These are phyloP conservation scores for Clohesyomyces aquaticus DNA, from an alignment of 495 filamentous ascomycete genomes.

Conservation along the genomic window DNA sequence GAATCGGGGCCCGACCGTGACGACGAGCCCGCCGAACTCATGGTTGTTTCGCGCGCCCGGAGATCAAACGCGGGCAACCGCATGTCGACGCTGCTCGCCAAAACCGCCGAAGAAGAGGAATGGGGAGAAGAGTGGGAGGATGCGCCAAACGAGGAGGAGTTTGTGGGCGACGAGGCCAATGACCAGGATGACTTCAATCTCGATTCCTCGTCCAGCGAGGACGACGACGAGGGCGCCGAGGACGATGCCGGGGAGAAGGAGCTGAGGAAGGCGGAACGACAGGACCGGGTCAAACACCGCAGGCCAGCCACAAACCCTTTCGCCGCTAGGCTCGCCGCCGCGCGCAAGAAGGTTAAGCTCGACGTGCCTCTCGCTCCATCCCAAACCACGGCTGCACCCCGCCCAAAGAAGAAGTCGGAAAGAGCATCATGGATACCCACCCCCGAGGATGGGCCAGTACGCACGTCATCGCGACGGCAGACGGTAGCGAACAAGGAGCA, in stretches of 20 bases:
- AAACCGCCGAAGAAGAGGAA: slow-evolving; percentile 64
- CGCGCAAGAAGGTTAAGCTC: slow-evolving; percentile 67
- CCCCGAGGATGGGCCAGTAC: slow-evolving; percentile 73
- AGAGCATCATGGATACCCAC: slow-evolving; percentile 86
- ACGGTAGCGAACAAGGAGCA: slow-evolving; percentile 84
- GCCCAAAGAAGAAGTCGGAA: slow-evolving; percentile 92
- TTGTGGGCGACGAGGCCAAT: slow-evolving; percentile 69
- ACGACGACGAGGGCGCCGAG: slow-evolving; percentile 70
- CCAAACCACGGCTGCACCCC: slow-evolving; percentile 56
- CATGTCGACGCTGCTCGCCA: slow-evolving; percentile 72
- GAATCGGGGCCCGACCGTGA: slow-evolving; percentile 46
- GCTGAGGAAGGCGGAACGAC: slow-evolving; percentile 52
- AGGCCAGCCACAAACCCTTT: slow-evolving; percentile 56
- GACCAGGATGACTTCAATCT: slow-evolving; percentile 77
- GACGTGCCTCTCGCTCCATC: slow-evolving; percentile 56
- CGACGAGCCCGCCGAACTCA: slow-evolving; percentile 63
- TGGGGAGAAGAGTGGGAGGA: slow-evolving; percentile 74
- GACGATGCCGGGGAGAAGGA: slow-evolving; percentile 57
- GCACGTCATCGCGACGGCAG: slow-evolving; percentile 79
- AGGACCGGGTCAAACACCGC: slow-evolving; percentile 67
- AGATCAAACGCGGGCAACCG: slow-evolving; percentile 86
- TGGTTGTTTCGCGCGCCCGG: slow-evolving; percentile 75
- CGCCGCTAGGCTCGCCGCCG: slow-evolving; percentile 54
- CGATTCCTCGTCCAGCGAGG: slow-evolving; percentile 77
- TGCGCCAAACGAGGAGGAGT: slow-evolving; percentile 74